These are phyloP conservation scores for Escovopsis weberi DNA, from an alignment of 2,329 filamentous ascomycete species.

Conservation along the genomic window DNA sequence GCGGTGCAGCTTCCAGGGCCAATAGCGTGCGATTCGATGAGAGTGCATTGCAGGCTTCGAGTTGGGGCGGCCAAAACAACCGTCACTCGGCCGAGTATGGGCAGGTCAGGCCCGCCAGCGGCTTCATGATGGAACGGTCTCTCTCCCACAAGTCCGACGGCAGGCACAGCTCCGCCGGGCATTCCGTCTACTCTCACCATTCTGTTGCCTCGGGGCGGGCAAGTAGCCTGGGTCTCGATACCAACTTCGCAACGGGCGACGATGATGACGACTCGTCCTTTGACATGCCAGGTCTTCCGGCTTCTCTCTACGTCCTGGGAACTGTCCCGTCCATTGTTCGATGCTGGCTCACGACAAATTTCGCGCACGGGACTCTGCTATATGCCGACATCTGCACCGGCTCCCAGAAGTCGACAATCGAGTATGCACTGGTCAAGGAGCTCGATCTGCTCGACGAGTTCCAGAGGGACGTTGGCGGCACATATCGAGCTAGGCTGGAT, in stretches of 20 bases:
- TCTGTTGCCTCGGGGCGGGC: constrained; percentile 67
- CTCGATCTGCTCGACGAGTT: constrained; percentile 57
- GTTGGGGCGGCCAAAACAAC: constrained; percentile 65
- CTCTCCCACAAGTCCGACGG: constrained; percentile 94
- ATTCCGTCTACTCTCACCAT: constrained; percentile 53
- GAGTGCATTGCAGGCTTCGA: constrained; percentile 74
- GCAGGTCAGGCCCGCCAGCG: constrained; percentile 62
- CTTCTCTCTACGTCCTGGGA: constrained; percentile 72
- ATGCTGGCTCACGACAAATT: constrained; percentile 85
- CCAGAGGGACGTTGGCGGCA: constrained; percentile 48
- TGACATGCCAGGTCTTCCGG: constrained; percentile 61
- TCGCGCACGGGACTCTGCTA: constrained; percentile 75
- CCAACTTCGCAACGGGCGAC: constrained; percentile 44
- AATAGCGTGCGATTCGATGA: constrained; percentile 98
- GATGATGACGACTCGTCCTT: constrained; percentile 55
- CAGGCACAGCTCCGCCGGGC: constrained; percentile 81
- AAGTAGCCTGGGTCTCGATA: constrained; percentile 78
- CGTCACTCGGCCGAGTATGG: constrained; percentile 64
- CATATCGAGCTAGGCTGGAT: constrained; percentile 57
- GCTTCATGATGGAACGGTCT: constrained; percentile 80
- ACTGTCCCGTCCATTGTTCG: constrained; percentile 88
- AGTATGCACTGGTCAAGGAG: constrained; percentile 58
- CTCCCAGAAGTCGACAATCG: constrained; percentile 75
- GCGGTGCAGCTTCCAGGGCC: constrained; percentile 78
- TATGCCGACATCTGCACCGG: constrained; percentile 90